phyloP scores from a whole-genome alignment of 768 basidiomycete species.

The Termitomyces eurrhizus region DNA sequence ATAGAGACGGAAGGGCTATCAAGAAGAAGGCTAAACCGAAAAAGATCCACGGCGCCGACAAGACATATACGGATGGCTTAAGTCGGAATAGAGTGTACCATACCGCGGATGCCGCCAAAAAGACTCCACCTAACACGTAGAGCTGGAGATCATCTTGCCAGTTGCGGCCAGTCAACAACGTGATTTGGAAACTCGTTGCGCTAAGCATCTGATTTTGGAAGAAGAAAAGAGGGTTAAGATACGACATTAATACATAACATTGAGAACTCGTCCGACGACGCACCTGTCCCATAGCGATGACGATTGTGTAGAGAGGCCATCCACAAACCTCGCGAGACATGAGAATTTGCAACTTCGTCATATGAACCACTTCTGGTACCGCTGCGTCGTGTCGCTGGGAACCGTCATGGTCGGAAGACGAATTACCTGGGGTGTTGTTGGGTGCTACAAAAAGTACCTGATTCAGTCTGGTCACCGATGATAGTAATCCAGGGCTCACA shows the following conservation, averaged over 20 bases:
- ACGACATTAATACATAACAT: slow-evolving; percentile 6
- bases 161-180: slow-evolving; percentile 82
- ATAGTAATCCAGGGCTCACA: slow-evolving; percentile 47
- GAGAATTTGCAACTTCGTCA: slow-evolving; percentile 82
- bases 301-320: slow-evolving; percentile 91
- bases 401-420: slow-evolving; percentile 38
- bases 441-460: slow-evolving; percentile 32
- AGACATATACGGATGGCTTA: slow-evolving; percentile 83
- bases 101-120: slow-evolving; percentile 77
- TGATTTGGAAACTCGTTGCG: slow-evolving; percentile 94
- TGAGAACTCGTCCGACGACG: slow-evolving; percentile 15
- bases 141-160: slow-evolving; percentile 77
- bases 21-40: slow-evolving; percentile 89
- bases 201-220: slow-evolving; percentile 62
- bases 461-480: background rate
- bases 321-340: slow-evolving; percentile 76
- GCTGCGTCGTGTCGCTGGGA: slow-evolving; percentile 44
- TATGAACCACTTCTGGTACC: slow-evolving; percentile 61
- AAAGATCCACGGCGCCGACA: slow-evolving; percentile 88
- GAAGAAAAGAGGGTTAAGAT: background rate
- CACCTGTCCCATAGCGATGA: slow-evolving; percentile 82
- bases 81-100: slow-evolving; percentile 91
- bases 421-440: slow-evolving; percentile 45
- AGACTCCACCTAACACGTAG: slow-evolving; percentile 88
- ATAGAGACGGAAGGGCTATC: slow-evolving; percentile 82